These are phyloP conservation scores for Quercus tomentella DNA, from an alignment of 331 rosid species.

Conservation along the genomic window DNA sequence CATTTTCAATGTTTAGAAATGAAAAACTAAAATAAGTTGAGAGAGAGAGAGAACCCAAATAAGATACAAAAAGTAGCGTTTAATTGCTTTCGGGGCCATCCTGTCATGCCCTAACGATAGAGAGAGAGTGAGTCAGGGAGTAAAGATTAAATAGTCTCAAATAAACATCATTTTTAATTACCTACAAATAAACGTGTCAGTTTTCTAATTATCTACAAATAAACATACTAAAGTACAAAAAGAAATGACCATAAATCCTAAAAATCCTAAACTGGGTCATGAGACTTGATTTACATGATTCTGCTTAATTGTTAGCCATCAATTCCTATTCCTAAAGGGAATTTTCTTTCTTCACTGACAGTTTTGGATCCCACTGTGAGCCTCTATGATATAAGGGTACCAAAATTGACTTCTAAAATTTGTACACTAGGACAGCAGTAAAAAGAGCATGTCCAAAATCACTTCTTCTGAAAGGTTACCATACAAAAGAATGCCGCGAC, in stretches of 20 bases:
- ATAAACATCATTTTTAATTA: no score
- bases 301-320: constrained; percentile 10
- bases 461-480: constrained; percentile 40
- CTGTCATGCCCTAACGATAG: no score
- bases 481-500: constrained; percentile 43
- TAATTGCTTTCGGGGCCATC: no score
- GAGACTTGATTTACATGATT: constrained; percentile 9
- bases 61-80: no score
- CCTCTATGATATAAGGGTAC: background rate
- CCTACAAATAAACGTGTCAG: background rate
- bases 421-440: constrained; percentile 12
- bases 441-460: constrained; percentile 19
- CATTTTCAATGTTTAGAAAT: no score
- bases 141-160: no score
- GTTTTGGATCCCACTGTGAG: background rate
- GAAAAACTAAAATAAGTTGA: no score
- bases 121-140: no score
- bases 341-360: background rate
- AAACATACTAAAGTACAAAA: background rate
- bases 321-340: constrained; percentile 14
- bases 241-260: background rate
- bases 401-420: background rate
- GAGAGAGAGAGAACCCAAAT: no score
- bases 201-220: background rate
- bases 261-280: background rate